Evolutionary conservation across 1,284 basidiomycete species (phyloP), one percentile per base, ranked within the genome.

Genomic region (Coriolopsis trogii): DNA sequence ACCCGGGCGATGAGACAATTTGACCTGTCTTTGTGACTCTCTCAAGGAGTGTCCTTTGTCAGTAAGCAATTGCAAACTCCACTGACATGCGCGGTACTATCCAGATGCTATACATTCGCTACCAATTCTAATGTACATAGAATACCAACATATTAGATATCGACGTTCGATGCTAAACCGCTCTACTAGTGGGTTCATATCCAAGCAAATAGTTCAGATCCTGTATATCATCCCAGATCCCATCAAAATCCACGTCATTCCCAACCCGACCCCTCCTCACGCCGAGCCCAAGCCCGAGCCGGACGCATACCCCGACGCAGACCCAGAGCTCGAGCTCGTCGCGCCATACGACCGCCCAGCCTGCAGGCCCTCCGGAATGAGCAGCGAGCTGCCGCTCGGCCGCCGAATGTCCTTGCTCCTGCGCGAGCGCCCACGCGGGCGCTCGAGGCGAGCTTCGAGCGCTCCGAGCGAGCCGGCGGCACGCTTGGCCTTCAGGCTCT

Each of bases 401-500:
- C 51, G 44, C 23, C 65, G 63, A 21, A 73, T 61, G 42, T 71
- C 69, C 59, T 74, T 74, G 60, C 66, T 69, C 18, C 58, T 56
- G 9, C 72, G 62, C 37, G 71, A 70, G 12, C 72, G 63, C 10
- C 72, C 72, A 16, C 73, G 65, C 51, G 69, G 70, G 12, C 59
- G 47, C 31, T 72, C 69, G 3, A 56, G 46, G 28, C 60, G 60
- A 7, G 55, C 62, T 23, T 59, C 57, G 5, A 53, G 25, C 3
- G 46, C 42, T 16, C 45, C 28, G 10, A 28, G 23, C 12, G 24
- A 40, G 2, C 33, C 31, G 28, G 41, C 41, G 8, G 44, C 46
- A 13, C 58, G 54, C 36, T 45, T 46, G 15, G 25, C 39, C 43
- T 58, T 48, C 8, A n/a, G n/a, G n/a, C n/a, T n/a, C n/a, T n/a